A percentile compares a stretch with the other conserved stretches of the same genome.
These are phyloP conservation scores for Pseudohalonectria lignicola DNA, from an alignment of 2,329 filamentous ascomycete species.

Conservation along the genomic window DNA sequence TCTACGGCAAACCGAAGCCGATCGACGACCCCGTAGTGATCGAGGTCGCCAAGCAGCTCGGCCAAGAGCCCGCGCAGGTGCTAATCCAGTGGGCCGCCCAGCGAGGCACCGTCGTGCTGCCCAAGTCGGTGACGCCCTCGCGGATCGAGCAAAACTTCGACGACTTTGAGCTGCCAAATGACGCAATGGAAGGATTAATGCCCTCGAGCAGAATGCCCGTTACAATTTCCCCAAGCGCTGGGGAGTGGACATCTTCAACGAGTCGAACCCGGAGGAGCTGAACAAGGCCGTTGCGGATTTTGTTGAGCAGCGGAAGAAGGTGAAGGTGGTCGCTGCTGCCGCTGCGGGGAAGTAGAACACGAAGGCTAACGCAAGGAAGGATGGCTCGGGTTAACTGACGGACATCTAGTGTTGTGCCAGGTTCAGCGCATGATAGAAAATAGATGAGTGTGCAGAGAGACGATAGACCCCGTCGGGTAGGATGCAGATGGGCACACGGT, in stretches of 20 bases:
- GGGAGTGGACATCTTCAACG: conserved; percentile 33
- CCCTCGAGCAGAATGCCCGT: conserved; percentile 27
- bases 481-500: no score
- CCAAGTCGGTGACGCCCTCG: conserved; percentile 41
- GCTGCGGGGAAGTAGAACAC: background rate
- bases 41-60: conserved; percentile 31
- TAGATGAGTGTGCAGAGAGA: no score
- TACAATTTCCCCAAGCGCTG: conserved; percentile 29
- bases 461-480: no score
- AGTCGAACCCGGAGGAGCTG: conserved; percentile 9
- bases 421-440: no score
- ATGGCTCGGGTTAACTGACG: no score
- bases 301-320: background rate
- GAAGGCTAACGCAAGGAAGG: no score
- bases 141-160: conserved; percentile 36
- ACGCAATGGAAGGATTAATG: conserved; percentile 23
- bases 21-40: conserved; percentile 37
- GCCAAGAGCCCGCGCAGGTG: conserved; percentile 28
- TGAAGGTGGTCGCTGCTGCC: background rate
- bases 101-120: conserved; percentile 39
- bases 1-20: conserved; percentile 27
- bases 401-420: no score
- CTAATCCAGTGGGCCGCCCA: conserved; percentile 44
- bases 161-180: conserved; percentile 19
- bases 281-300: background rate